phyloP scores from a whole-genome alignment of 345 rosid species.

The Dipteronia dyeriana region DNA sequence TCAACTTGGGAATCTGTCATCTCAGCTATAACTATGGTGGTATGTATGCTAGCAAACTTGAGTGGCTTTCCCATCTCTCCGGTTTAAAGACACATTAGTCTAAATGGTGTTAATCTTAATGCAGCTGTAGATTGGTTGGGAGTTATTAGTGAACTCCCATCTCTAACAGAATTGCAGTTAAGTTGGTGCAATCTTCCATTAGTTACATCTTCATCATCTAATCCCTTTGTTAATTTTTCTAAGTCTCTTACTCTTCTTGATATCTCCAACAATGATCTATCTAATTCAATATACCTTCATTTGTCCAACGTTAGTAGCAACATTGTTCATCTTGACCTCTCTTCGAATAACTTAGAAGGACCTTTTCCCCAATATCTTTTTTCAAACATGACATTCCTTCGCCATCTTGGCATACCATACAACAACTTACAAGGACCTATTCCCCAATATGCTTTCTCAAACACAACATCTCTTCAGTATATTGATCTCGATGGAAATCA shows the following conservation, averaged over 20 bases:
- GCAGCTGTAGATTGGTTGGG: background rate
- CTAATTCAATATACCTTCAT: background rate
- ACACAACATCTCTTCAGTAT: background rate
- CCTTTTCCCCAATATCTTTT: constrained; percentile 3
- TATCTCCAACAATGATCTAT: background rate
- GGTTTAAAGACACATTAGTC: background rate
- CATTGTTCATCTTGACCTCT: constrained; percentile 13
- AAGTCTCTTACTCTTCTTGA: background rate
- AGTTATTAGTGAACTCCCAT: background rate
- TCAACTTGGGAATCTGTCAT: background rate
- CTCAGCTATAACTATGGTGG: background rate
- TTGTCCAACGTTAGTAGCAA: constrained; percentile 9
- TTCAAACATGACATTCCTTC: background rate
- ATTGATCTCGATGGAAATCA: background rate
- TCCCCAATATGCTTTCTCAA: background rate
- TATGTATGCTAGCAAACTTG: background rate
- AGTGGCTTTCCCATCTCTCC: background rate
- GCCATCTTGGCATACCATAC: background rate
- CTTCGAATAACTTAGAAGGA: no score
- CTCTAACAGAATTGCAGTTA: no score
- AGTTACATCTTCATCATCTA: background rate
- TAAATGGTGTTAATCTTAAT: background rate
- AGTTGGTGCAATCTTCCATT: no score
- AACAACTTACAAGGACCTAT: background rate
- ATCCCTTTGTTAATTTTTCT: background rate